Evolutionary conservation across 2,329 filamentous ascomycete genomes (phyloP).

Genomic region (Apiospora rasikravindrae): DNA sequence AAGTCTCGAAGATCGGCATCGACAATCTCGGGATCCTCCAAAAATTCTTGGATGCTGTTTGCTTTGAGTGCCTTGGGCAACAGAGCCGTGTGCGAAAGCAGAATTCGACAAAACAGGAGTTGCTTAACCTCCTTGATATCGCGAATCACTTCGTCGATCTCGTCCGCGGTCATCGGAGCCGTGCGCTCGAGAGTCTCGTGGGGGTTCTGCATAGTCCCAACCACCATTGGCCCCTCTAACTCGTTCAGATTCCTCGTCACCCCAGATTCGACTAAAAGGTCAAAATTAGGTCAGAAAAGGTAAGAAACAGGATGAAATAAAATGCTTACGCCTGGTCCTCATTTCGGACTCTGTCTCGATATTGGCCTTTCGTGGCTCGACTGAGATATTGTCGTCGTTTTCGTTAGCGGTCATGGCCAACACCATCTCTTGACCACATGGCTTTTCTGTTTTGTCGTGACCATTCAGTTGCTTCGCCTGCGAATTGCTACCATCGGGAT

Average conservation of each 20-base stretch:
- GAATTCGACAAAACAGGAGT: constrained; percentile 52
- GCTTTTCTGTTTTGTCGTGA: constrained; percentile 10
- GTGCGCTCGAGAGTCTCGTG: constrained; percentile 38
- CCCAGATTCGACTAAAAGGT: constrained; percentile 30
- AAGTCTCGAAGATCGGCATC: constrained; percentile 50
- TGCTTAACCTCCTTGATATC: constrained; percentile 56
- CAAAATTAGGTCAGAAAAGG: not conserved
- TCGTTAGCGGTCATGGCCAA: constrained; percentile 28
- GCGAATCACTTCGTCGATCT: constrained; percentile 46
- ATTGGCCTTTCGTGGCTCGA: constrained; percentile 42
- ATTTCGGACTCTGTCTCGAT: constrained; percentile 50
- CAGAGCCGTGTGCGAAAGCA: constrained; percentile 51
- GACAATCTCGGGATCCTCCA: constrained; percentile 47
- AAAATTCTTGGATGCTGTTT: constrained; percentile 50
- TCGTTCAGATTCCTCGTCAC: constrained; percentile 41
- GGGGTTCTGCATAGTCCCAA: constrained; percentile 40
- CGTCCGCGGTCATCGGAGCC: constrained; percentile 45
- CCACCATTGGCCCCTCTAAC: constrained; percentile 38
- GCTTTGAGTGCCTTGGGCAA: constrained; percentile 50
- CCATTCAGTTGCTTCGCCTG: not conserved
- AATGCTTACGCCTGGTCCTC: constrained; percentile 27
- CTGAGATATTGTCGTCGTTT: constrained; percentile 20
- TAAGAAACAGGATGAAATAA: not conserved
- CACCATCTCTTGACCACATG: constrained; percentile 27
- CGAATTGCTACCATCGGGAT: not conserved